A percentile compares a stretch with the other conserved stretches of the same genome.
Conservation (phyloP, 2,329 filamentous ascomycete genomes). For the Hawksworthiomyces lignivorus region DNA sequence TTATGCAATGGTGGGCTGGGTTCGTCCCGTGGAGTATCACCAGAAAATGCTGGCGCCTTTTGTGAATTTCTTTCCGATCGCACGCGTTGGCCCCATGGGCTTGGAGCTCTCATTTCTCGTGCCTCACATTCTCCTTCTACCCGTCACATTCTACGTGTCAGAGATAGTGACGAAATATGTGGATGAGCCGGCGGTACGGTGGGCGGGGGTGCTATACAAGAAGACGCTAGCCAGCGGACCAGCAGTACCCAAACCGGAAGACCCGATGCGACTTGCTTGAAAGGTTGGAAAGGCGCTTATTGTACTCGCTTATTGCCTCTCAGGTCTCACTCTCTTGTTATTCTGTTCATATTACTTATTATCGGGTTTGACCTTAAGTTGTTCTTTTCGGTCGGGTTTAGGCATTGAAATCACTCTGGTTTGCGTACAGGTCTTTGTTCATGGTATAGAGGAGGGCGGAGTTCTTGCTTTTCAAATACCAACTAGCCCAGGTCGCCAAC, state of each 20-base stretch:
- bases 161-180: constrained; percentile 48
- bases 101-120: constrained; percentile 53
- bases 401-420: too few relatives aligned
- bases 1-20: constrained; percentile 54
- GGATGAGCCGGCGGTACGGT: constrained; percentile 53
- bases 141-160: constrained; percentile 50
- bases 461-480: too few relatives aligned
- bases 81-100: constrained; percentile 49
- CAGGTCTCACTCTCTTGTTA: too few relatives aligned
- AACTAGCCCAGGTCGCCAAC: too few relatives aligned
- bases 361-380: neutral
- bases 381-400: neutral
- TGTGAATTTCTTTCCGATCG: constrained; percentile 47
- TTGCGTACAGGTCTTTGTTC: too few relatives aligned
- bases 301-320: too few relatives aligned
- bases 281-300: neutral
- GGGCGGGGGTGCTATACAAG: constrained; percentile 50
- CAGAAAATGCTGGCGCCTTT: constrained; percentile 45
- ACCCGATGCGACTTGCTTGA: constrained; percentile 11
- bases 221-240: constrained; percentile 16
- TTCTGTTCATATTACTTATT: neutral
- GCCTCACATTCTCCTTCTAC: constrained; percentile 52
- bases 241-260: constrained; percentile 5
- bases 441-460: too few relatives aligned
- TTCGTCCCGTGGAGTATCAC: constrained; percentile 27